Evolutionary conservation across 306 rosid species (phyloP), one percentile per base, ranked within the genome.

Genomic region (Fragaria vesca): DNA sequence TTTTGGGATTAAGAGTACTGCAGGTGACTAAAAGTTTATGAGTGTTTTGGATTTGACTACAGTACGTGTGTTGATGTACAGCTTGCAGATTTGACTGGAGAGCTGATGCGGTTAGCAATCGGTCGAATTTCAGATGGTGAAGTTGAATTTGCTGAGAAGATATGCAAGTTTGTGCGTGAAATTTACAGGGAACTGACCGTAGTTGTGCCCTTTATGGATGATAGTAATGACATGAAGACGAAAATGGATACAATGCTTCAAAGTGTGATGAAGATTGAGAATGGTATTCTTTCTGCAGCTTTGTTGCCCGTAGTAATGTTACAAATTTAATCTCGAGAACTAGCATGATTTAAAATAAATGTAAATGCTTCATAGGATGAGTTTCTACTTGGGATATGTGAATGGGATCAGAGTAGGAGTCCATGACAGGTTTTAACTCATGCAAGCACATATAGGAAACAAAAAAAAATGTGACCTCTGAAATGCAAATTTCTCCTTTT

Each of bases 21-120:
- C 36, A 4, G 2, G 38, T 8, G 24, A 28, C 17, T 60, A 5
- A 5, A 60, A 60, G 38, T 60, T 60, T 4, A 26, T 28, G 76
- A 61, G 3, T 17, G 66, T 54, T n/a, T 73, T 73, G n/a, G 66
- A 55, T 54, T 73, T 15, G 15, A 36, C 21, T 5, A n/a, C 21
- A 21, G 51, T 74, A 73, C 24, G n/a, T 83, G n/a, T 83, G 47
- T 81, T 87, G 43, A 51, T 76, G 81, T 79, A 68, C 90, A 95
- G 98, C 90, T 95, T 86, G 96, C 97, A 55, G 97, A 95, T 83
- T 89, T 95, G 87, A 92, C 97, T 36, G 98, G 98, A 75, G 98
- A 95, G 88, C 90, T 95, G 75, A 95, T 95, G 98, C 92, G 98
- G 62, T 72, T 95, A 87, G 98, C 98, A 20, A 95, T 95, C 76